Evolutionary conservation across 2,329 filamentous ascomycete species (phyloP), one percentile per base, ranked within the genome.

Genomic region (Aspergillus sp.): DNA sequence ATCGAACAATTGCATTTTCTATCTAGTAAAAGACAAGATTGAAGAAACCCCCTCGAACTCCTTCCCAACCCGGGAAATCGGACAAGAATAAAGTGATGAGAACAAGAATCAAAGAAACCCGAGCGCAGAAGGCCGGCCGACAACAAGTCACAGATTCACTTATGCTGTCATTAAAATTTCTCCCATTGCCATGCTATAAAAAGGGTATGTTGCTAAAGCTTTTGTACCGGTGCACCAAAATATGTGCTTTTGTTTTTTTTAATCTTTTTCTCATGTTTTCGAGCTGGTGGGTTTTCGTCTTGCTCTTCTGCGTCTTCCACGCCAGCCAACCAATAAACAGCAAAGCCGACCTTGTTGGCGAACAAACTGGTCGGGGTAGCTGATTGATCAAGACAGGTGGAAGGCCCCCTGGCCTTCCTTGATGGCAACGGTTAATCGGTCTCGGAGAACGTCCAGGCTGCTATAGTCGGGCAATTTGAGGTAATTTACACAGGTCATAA

Each of bases 401-500:
- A 99, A 99, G 61, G 96, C 95, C 31, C 95, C 95, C 75, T 99
- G 95, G 24, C 95, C 95, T 80, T 99, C 96, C 75, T 87, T 90
- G 73, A 96, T 96, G 26, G 95, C 96, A 65, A 89, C 89, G 65
- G 85, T 87, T 56, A 99, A 82, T 75, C 91, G 91, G 73, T 89
- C 85, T 71, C 85, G 88, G 77, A 99, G 87, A 54, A 89, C 83
- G 1, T 91, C 85, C 63, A 96, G 80, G 67, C 81, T 87, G 66
- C 88, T 94, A 78, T 99, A 99, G 77, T 99, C 92, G 20, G 95
- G 95, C 71, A 99, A 84, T 79, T 99, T 99, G 70, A 99, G 86
- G 75, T 99, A 99, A 77, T 99, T 99, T 77, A 96, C 95, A 75
- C 96, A 99, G 11, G 96, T 99, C 96, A 99, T 99, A 75, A 99